These are phyloP conservation scores for Wickerhamiella spandovensis DNA, from an alignment of 805 yeast species.

Conservation along the genomic window DNA sequence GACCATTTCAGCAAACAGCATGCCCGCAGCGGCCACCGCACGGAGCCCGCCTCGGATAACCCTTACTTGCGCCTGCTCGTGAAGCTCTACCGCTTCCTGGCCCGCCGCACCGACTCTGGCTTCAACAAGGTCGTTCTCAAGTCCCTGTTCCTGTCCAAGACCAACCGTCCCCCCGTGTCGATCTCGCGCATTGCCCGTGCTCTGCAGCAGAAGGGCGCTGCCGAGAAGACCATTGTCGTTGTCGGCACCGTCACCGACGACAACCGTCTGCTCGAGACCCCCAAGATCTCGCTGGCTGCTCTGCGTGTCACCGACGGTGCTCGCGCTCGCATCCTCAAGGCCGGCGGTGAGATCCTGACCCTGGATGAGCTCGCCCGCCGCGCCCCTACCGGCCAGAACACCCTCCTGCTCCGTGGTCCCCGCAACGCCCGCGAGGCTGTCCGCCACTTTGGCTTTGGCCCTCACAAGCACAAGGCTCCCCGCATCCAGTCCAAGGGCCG, in stretches of 20 bases:
- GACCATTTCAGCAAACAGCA: slow-evolving; percentile 96
- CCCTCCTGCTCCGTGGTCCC: slow-evolving; percentile 96
- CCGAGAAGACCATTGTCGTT: slow-evolving; percentile 88
- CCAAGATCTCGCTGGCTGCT: slow-evolving; percentile 97
- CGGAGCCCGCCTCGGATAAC: slow-evolving; percentile 98
- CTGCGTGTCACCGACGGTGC: slow-evolving; percentile 99
- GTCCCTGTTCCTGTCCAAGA: slow-evolving; percentile 92
- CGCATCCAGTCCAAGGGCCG: slow-evolving; percentile 95
- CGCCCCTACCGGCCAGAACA: slow-evolving; percentile 99
- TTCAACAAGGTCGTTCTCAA: slow-evolving; percentile 96
- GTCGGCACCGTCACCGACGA: slow-evolving; percentile 99
- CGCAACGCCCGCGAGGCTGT: slow-evolving; percentile 98
- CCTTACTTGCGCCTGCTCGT: slow-evolving; percentile 97
- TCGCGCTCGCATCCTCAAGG: slow-evolving; percentile 90
- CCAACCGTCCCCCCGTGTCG: slow-evolving; percentile 99
- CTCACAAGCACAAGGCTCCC: slow-evolving; percentile 99
- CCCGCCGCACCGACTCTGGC: slow-evolving; percentile 97
- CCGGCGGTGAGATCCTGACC: slow-evolving; percentile 99
- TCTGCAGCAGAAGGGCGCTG: slow-evolving; percentile 68
- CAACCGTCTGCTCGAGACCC: slow-evolving; percentile 83
- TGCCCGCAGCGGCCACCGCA: slow-evolving; percentile 89
- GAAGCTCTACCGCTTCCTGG: slow-evolving; percentile 96
- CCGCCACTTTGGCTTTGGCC: slow-evolving; percentile 99
- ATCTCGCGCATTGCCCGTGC: slow-evolving; percentile 82
- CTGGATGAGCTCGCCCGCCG: slow-evolving; percentile 97